Evolutionary conservation across 176 grass and related monocot species (phyloP).

Genomic region (Poa pratensis): DNA sequence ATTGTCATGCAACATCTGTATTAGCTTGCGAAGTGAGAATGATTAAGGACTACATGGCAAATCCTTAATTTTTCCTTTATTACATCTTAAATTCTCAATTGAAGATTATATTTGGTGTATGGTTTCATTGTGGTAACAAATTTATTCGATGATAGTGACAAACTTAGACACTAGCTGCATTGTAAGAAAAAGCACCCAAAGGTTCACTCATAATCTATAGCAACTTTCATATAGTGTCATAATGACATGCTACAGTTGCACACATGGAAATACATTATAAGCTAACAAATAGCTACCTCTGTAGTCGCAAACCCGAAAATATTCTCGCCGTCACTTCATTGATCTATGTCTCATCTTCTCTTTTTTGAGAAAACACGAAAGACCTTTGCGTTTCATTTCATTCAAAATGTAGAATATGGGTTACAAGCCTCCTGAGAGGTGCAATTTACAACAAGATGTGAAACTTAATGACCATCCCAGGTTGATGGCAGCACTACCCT

Average conservation of each 20-base stretch:
- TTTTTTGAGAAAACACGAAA: too few species aligned
- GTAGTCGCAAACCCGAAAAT: neutral
- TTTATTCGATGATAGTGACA: neutral
- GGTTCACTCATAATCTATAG: neutral
- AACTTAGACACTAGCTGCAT: neutral
- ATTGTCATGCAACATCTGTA: neutral
- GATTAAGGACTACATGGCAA: neutral
- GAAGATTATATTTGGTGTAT: neutral
- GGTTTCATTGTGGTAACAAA: neutral
- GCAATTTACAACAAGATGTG: too few species aligned
- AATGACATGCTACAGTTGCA: conserved; percentile 1
- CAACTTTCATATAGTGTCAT: neutral
- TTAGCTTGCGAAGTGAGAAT: neutral
- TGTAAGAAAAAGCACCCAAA: neutral
- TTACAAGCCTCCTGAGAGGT: too few species aligned
- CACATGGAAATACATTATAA: neutral
- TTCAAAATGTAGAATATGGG: too few species aligned
- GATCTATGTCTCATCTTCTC: neutral
- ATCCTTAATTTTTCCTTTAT: neutral
- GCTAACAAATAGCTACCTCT: neutral
- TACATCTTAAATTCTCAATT: neutral
- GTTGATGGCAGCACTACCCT: too few species aligned
- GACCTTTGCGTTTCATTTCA: too few species aligned
- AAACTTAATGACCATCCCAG: too few species aligned
- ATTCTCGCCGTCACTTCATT: neutral